Evolutionary conservation across 2,329 filamentous ascomycete species (phyloP).

Genomic region (Plenodomus tracheiphilus): DNA sequence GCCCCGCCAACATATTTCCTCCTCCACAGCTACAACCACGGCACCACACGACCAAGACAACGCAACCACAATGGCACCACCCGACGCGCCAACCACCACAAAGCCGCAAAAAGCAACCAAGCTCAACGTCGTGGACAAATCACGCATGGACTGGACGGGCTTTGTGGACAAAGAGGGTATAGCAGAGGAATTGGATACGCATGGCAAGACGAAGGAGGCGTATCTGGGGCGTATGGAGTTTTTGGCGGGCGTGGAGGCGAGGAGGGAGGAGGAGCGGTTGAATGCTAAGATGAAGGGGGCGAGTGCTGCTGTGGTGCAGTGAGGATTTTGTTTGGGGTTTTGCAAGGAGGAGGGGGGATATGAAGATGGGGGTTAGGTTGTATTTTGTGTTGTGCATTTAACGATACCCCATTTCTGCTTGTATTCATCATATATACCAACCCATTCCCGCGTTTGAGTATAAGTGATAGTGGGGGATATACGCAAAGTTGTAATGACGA

Average conservation of each 20-base stretch:
- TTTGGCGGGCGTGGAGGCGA: constrained; percentile 60
- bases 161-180: constrained; percentile 66
- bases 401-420: too few species aligned
- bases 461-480: too few species aligned
- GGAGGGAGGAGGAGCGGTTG: constrained; percentile 58
- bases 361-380: too few species aligned
- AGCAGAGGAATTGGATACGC: constrained; percentile 62
- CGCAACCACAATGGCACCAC: constrained; percentile 8
- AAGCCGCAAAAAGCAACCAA: constrained; percentile 55
- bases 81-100: constrained; percentile 12
- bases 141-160: constrained; percentile 65
- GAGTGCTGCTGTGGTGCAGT: constrained; percentile 1
- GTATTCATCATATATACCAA: too few species aligned
- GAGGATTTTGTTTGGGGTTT: not conserved
- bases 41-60: constrained; percentile 12
- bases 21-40: not conserved
- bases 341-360: too few species aligned
- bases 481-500: not conserved
- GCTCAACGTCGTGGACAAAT: constrained; percentile 69
- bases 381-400: too few species aligned
- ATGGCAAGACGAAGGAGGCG: constrained; percentile 64
- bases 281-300: constrained; percentile 48
- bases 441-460: too few species aligned
- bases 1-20: constrained; percentile 36
- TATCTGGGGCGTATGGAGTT: constrained; percentile 67